Base-by-base conservation (phyloP, 2,329 filamentous ascomycete species). In the Colletotrichum sp. region DNA sequence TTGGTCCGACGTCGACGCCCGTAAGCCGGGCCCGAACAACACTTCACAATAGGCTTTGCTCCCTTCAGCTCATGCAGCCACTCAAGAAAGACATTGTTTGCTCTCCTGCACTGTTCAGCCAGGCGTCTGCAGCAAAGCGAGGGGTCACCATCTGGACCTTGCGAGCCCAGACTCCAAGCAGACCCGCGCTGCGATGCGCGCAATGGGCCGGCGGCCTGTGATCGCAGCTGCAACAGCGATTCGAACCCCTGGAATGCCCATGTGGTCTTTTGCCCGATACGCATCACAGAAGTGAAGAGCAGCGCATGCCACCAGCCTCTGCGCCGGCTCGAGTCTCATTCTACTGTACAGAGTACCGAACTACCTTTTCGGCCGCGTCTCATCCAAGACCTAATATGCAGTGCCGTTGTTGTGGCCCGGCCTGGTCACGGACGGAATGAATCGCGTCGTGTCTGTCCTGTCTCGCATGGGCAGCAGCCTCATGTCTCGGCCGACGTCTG, bases 231-330 rank as follows among this genome's bases (percentile, higher is more conserved):
- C 64, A 65, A 69, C 67, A 55, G 15, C 69, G 33, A 54, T 65
- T 65, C 13, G 58, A 66, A 69, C 58, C 70, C 72, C 34, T 72
- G 72, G 69, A 67, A 68, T 72, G 62, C 58, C 69, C 63, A 68
- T 68, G 64, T 69, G 64, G 51, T 61, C 58, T 66, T 74, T 69
- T 47, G 47, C 63, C 62, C 34, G 55, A 67, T 66, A 34, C 36
- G 59, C 70, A 38, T 29, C 70, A 31, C 66, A 70, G 24, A n/a
- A 21, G n/a, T 33, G 31, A 36, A 59, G 34, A 29, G 57, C 62
- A 67, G 68, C 57, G 24, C 68, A 73, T 73, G 57, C 71, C 57
- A 71, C 43, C 33, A 70, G 54, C 67, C 21, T 73, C 8, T 73
- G 47, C 47, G 47, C 36, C 62, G 38, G 12, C 36, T 73, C 67